Percentiles rank a stretch among this genome's conserved stretches.
These are phyloP conservation scores for Firmiana major DNA, from an alignment of 345 rosid species.

Conservation along the genomic window DNA sequence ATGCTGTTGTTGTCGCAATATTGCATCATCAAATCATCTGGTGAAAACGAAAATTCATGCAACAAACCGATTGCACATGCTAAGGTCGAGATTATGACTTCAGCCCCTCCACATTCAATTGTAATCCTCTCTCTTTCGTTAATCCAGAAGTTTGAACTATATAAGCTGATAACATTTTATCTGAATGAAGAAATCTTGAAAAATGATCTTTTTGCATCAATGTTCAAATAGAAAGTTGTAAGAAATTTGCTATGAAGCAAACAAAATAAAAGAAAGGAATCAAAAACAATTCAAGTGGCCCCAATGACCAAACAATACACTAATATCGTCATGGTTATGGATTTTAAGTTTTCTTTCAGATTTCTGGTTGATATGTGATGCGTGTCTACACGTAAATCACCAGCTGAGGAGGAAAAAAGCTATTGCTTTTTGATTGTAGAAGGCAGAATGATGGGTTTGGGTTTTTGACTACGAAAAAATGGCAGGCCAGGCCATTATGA, in stretches of 20 bases:
- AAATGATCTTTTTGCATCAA: no score
- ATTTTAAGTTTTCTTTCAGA: neutral
- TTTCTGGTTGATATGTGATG: neutral
- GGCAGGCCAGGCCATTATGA: neutral
- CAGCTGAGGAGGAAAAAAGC: neutral
- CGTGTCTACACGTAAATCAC: neutral
- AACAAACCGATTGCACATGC: neutral
- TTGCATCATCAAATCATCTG: neutral
- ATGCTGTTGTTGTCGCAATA: neutral
- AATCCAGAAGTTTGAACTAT: no score
- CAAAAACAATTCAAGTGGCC: neutral
- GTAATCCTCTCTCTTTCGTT: no score
- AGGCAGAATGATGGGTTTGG: neutral
- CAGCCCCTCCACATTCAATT: neutral
- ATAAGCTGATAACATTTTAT: no score
- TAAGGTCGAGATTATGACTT: neutral
- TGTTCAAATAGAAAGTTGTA: no score
- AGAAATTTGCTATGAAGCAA: neutral
- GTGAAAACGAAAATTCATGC: neutral
- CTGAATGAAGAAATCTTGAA: no score
- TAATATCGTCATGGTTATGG: neutral
- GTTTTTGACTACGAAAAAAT: neutral
- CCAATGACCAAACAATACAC: neutral
- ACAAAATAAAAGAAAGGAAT: neutral
- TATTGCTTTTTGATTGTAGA: neutral